Percentiles rank a stretch among this genome's conserved stretches.
phyloP scores from a whole-genome alignment of 75 land plant genomes.

The Sequoia sempervirens region DNA sequence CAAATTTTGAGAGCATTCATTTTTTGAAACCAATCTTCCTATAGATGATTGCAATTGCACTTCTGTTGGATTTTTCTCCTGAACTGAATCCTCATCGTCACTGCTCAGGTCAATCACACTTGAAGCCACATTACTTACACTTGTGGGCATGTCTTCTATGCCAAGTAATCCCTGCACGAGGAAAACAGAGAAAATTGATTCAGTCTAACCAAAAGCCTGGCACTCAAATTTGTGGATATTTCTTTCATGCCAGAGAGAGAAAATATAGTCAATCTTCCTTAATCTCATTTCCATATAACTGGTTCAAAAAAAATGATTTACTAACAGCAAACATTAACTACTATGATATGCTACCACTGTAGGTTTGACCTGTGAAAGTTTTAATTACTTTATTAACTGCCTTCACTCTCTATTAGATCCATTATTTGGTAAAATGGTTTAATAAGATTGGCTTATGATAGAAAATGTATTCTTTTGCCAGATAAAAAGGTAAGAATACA shows the following conservation, averaged over 20 bases:
- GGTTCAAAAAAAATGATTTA: neutral
- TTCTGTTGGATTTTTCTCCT: constrained; percentile 1
- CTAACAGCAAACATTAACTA: neutral
- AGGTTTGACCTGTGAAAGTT: no score
- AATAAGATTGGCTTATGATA: neutral
- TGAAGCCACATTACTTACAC: constrained; percentile 4
- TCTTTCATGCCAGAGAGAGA: neutral
- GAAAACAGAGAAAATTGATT: neutral
- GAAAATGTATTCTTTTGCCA: neutral
- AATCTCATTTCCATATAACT: neutral
- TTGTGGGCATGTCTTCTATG: constrained; percentile 3
- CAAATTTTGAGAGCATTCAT: neutral
- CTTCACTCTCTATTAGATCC: neutral
- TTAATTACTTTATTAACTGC: neutral
- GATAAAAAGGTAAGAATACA: neutral
- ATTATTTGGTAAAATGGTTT: neutral
- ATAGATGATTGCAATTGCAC: neutral
- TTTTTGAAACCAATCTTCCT: neutral
- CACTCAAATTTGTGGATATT: neutral
- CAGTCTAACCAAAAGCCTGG: neutral
- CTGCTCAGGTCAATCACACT: constrained; percentile 14
- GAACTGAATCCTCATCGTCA: constrained; percentile 10
- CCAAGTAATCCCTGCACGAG: constrained; percentile 1
- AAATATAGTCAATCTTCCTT: neutral
- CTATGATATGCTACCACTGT: neutral